phyloP scores from a whole-genome alignment of 495 filamentous ascomycete species.

The Tuber calosporum region DNA sequence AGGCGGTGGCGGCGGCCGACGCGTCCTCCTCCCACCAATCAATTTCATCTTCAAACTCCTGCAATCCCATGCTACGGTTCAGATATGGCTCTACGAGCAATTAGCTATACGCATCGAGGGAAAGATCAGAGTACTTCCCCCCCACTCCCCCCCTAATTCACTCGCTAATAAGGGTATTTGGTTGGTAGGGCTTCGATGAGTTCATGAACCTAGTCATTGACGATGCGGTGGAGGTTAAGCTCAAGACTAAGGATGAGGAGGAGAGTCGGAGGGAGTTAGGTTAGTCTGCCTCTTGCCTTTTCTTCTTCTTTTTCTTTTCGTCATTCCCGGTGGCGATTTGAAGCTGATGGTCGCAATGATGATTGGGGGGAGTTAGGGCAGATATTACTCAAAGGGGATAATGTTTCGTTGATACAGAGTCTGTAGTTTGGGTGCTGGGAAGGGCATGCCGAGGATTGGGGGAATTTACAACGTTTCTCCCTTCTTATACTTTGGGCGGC shows the following conservation, averaged over 20 bases:
- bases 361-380: constrained; percentile 58
- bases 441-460: constrained; percentile 3
- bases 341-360: background rate
- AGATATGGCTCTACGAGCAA: constrained; percentile 96
- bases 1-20: constrained; percentile 68
- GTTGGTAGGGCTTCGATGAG: constrained; percentile 78
- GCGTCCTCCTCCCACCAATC: constrained; percentile 91
- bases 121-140: constrained; percentile 65
- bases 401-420: constrained; percentile 87
- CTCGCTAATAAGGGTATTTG: constrained; percentile 8
- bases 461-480: background rate
- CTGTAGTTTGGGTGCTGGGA: constrained; percentile 45
- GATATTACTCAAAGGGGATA: constrained; percentile 95
- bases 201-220: constrained; percentile 99
- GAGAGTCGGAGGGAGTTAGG: constrained; percentile 75
- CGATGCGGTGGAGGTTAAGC: constrained; percentile 86
- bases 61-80: constrained; percentile 76
- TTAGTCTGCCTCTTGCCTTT: constrained; percentile 45
- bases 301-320: background rate
- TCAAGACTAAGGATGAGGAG: constrained; percentile 69
- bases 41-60: constrained; percentile 98
- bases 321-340: background rate
- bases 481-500: background rate
- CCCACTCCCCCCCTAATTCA: background rate
- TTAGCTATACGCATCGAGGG: constrained; percentile 87